phyloP scores from a whole-genome alignment of 257 asterid species.

The Solanum pennellii region DNA sequence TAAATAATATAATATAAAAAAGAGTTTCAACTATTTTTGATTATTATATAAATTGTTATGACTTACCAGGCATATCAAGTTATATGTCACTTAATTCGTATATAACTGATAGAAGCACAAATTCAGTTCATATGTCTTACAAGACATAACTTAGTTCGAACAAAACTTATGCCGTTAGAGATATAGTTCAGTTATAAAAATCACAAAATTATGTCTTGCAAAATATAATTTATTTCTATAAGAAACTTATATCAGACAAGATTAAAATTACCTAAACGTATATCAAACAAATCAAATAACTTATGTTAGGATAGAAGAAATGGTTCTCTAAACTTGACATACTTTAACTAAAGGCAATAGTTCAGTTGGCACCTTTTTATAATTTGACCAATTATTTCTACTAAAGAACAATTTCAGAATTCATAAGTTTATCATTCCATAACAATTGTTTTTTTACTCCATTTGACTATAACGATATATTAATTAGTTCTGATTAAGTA shows the following conservation, averaged over 20 bases:
- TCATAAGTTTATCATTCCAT: not conserved
- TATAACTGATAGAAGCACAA: not conserved
- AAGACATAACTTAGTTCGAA: not conserved
- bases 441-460: not conserved
- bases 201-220: not conserved
- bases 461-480: not conserved
- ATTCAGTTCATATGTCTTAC: no score
- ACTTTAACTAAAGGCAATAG: not conserved
- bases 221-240: not conserved
- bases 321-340: no score
- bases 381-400: not conserved
- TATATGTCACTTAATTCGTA: no score
- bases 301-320: no score
- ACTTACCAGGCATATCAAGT: no score
- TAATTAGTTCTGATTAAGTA: not conserved
- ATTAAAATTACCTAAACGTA: accelerated
- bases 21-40: no score
- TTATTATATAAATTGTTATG: no score
- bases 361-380: not conserved
- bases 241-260: accelerated
- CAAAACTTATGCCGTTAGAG: accelerated
- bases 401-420: not conserved
- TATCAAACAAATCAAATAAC: not conserved
- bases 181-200: no score
- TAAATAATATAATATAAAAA: not conserved